Conservation (phyloP, 192 early-diverging fungal genomes). For the Rhizophlyctis rosea region DNA sequence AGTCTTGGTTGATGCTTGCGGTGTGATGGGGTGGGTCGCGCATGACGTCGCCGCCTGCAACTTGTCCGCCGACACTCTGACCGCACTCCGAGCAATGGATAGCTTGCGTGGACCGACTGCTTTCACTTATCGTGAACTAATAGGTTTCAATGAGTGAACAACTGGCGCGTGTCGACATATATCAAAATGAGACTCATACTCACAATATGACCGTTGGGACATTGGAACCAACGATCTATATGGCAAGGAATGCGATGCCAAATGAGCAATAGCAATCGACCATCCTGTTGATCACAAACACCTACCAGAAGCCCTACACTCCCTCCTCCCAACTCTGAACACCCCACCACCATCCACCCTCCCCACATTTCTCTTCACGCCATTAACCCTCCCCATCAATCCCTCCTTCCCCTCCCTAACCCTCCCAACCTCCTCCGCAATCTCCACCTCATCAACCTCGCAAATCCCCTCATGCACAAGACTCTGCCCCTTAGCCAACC, state of each 20-base stretch:
- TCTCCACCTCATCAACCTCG: too few species aligned
- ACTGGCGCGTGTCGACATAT: background rate
- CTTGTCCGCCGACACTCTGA: conserved; percentile 36
- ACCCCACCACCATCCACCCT: background rate
- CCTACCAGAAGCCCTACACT: conserved; percentile 31
- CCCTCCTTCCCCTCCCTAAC: too few species aligned
- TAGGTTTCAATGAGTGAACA: background rate
- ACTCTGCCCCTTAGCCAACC: too few species aligned
- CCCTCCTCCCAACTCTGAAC: conserved; percentile 5
- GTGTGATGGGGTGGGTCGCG: too few species aligned
- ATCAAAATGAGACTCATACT: background rate
- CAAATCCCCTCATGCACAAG: too few species aligned
- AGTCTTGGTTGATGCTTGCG: too few species aligned
- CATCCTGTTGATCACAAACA: conserved; percentile 18
- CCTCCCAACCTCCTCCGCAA: too few species aligned
- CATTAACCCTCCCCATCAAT: background rate
- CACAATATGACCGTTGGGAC: conserved; percentile 37
- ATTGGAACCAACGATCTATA: conserved; percentile 51
- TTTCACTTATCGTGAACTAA: conserved; percentile 18
- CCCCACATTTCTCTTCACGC: background rate
- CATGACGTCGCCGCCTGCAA: too few species aligned
- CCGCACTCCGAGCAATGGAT: conserved; percentile 40
- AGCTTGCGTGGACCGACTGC: conserved; percentile 37
- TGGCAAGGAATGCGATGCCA: too few species aligned
- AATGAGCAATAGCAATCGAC: conserved; percentile 8